phyloP scores from a whole-genome alignment of 768 basidiomycete species.

The Tricholoma matsutake region DNA sequence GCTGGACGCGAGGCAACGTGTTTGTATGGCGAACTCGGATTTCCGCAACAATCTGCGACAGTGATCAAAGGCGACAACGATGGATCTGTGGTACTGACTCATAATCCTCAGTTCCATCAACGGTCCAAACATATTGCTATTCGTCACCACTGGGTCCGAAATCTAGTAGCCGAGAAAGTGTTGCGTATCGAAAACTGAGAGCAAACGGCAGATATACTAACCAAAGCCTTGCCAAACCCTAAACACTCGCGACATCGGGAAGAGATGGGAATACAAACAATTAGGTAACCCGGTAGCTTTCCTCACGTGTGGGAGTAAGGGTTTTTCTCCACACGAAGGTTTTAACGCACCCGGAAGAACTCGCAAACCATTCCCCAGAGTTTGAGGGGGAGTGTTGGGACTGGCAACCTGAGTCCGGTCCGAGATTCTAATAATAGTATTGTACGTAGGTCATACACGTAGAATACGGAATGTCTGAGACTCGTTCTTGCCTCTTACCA shows the following conservation, averaged over 20 bases:
- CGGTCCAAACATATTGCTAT: neutral
- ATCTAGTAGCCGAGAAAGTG: neutral
- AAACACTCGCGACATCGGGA: neutral
- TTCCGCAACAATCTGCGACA: neutral
- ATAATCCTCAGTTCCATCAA: neutral
- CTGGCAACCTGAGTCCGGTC: too few species aligned
- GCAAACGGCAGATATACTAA: slow-evolving; percentile 25
- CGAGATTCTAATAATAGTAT: too few species aligned
- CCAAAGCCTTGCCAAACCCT: slow-evolving; percentile 26
- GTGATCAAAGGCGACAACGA: neutral
- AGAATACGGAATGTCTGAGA: too few species aligned
- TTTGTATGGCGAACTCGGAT: too few species aligned
- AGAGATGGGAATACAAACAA: neutral
- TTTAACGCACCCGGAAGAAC: neutral
- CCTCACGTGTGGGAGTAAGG: neutral
- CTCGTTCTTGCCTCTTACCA: too few species aligned
- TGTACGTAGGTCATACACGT: too few species aligned
- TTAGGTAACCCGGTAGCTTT: neutral
- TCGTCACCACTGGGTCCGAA: neutral
- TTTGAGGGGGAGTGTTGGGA: too few species aligned
- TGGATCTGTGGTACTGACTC: neutral
- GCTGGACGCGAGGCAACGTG: too few species aligned
- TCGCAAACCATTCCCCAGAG: too few species aligned
- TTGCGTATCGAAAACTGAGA: neutral
- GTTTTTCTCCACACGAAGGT: neutral